Conservation (phyloP, 768 basidiomycete genomes). For the Mycena olivaceomarginata region DNA sequence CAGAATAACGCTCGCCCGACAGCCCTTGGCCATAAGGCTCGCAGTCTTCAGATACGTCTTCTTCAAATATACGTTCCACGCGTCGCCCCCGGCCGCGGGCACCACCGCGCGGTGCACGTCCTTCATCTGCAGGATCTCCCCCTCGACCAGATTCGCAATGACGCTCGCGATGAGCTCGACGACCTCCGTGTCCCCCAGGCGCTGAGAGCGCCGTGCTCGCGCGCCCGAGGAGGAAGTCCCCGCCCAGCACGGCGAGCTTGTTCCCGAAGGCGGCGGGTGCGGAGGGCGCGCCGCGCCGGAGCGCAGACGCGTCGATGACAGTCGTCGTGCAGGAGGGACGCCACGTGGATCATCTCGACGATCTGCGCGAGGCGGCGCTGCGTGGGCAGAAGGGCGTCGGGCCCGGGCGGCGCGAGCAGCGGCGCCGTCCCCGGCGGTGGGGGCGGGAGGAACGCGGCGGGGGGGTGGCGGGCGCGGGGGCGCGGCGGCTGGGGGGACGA, state of each 20-base stretch:
- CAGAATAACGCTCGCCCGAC: constrained; percentile 90
- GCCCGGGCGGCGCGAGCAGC: constrained; percentile 47
- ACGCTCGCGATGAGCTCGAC: constrained; percentile 95
- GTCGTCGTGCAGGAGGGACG: constrained; percentile 94
- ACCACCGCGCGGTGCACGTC: constrained; percentile 57
- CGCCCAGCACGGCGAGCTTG: constrained; percentile 95
- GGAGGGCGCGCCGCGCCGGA: constrained; percentile 76
- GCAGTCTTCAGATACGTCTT: constrained; percentile 98
- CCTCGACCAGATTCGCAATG: constrained; percentile 97
- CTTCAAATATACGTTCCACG: constrained; percentile 90
- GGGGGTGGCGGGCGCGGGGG: constrained; percentile 56
- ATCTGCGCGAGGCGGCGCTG: constrained; percentile 96
- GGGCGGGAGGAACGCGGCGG: constrained; percentile 47
- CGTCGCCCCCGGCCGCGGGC: constrained; percentile 57
- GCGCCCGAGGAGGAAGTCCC: constrained; percentile 96
- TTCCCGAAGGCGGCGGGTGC: constrained; percentile 88
- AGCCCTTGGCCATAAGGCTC: constrained; percentile 94
- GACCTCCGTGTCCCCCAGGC: constrained; percentile 91
- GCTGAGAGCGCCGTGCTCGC: constrained; percentile 91
- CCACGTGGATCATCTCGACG: constrained; percentile 98
- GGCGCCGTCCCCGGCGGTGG: constrained; percentile 12
- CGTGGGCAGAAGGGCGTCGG: constrained; percentile 82
- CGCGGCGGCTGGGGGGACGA: constrained; percentile 62
- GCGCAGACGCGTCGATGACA: constrained; percentile 84
- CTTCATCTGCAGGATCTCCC: constrained; percentile 91